Evolutionary conservation across 2,329 filamentous ascomycete genomes (phyloP), one percentile per base, ranked within the genome.

Genomic region (Fusarium coffeatum): DNA sequence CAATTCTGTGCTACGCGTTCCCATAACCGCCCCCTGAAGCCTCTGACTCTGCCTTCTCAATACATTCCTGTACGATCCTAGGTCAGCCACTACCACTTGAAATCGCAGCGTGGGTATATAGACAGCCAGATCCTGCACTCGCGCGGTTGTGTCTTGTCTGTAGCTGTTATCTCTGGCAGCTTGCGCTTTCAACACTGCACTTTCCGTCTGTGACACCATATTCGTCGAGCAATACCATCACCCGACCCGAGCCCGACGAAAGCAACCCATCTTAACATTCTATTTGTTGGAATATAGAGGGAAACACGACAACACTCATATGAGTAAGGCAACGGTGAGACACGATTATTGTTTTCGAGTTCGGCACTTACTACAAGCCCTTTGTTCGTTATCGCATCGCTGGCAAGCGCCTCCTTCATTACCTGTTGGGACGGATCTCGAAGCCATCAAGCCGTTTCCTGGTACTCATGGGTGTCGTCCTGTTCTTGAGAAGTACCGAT

Each of bases 91-190:
- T 71, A 55, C 68, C 62, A 61, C 72, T 61, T 64, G 59, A 63
- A 68, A 71, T 72, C 73, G 67, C 71, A 72, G 69, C 67, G 72
- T 75, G 69, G 71, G 69, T 80, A 81, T 82, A 80, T 80, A 82
- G 78, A 79, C 76, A 78, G 74, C 73, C 74, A 72, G 74, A 76
- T 78, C 76, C 76, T 78, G 76, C 74, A 77, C 71, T 63, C 64
- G 66, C 71, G 73, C 72, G 73, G 73, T 75, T 71, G 72, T 76
- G 73, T 69, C 69, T 74, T 76, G 68, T 65, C 65, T 68, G 51
- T 49, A 59, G 66, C 68, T 63, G 64, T 58, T 64, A 66, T 72
- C 64, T 71, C 63, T 66, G 63, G 60, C 59, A 75, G 56, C 47
- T 75, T 58, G 55, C 53, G 60, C 58, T 64, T 62, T 65, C 58